A percentile compares a stretch with the other conserved stretches of the same genome.
Conservation (phyloP, 225 moss, liverwort and hornwort genomes). For the Rhytidiadelphus loreus region DNA sequence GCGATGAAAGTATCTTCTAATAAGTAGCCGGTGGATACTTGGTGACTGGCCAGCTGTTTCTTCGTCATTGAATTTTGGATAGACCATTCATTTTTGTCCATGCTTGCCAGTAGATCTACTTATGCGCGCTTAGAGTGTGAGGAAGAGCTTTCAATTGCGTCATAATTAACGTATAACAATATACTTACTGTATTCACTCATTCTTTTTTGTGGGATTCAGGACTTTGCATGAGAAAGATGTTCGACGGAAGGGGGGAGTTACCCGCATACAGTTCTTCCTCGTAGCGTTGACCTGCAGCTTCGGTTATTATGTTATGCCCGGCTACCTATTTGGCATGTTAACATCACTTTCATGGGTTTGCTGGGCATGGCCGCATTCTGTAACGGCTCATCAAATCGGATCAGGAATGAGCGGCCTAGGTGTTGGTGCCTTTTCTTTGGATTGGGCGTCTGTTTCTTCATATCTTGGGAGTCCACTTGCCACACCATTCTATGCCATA, state of each 20-base stretch:
- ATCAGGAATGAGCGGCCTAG: conserved; percentile 53
- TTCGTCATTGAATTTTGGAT: neutral
- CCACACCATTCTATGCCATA: conserved; percentile 43
- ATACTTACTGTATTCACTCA: neutral
- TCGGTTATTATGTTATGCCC: conserved; percentile 52
- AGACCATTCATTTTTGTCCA: neutral
- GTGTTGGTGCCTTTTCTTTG: conserved; percentile 50
- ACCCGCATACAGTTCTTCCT: conserved; percentile 53
- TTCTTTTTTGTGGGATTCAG: conserved; percentile 5
- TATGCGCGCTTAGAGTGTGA: neutral
- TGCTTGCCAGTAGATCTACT: neutral
- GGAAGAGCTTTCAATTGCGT: neutral
- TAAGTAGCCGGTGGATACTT: neutral
- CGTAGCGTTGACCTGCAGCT: conserved; percentile 31
- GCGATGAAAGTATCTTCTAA: neutral
- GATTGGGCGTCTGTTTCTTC: conserved; percentile 54
- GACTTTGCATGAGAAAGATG: conserved; percentile 49
- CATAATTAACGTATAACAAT: neutral
- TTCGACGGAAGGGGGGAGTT: conserved; percentile 30
- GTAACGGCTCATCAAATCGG: conserved; percentile 55
- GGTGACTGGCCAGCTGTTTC: neutral
- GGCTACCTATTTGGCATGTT: conserved; percentile 54
- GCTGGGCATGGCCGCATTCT: conserved; percentile 50
- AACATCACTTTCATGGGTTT: conserved; percentile 48
- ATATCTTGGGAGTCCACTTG: conserved; percentile 44